Base-by-base conservation (phyloP, 2,329 filamentous ascomycete genomes). In the Magnaporthiopsis rhizophila region DNA sequence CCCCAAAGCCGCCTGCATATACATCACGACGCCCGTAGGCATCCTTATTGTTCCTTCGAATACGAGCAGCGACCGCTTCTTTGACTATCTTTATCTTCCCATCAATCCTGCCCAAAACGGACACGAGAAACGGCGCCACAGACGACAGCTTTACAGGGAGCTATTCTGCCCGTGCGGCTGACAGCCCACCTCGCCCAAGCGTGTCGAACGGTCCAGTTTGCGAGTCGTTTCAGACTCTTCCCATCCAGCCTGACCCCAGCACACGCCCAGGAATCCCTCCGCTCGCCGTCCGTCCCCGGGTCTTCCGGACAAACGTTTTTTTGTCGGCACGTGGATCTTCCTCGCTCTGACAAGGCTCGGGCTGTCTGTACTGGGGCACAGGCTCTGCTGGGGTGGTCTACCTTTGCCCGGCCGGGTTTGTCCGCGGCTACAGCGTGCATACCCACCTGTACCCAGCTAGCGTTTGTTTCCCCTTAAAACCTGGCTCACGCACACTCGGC, bases 281-380 rank as follows among this genome's bases (percentile, higher is more conserved):
- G 3, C n/a, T 67, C 65, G 65, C 62, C 66, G 62, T 66, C 66
- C 38, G 38, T 13, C 38, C 38, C 38, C 38, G 38, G 38, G 38
- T 15, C 15, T 18, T 13, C 45, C 21, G 45, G 45, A 13, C 21
- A 9, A 53, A 11, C 45, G n/a, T n/a, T 53, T 53, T 24, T 24
- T 5, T 53, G 45, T 24, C 21, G 45, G 45, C 21, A n/a, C 45
- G 45, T n/a, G 45, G 24, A 3, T 24, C n/a, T 18, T n/a, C 3
- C 8, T 53, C 45, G 21, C 45, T n/a, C 45, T n/a, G 21, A 53
- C 18, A 21, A 53, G 45, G 18, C 45, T 24, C 2, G 45, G 45
- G 18, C 21, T 53, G 45, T 53, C 21, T 53, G 45, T 21, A 11
- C 45, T 53, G 45, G 18, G 18, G 18, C 45, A 53, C 45, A 24